phyloP scores from a whole-genome alignment of 2,329 filamentous ascomycete species.

The Sporothrix variecibatus region DNA sequence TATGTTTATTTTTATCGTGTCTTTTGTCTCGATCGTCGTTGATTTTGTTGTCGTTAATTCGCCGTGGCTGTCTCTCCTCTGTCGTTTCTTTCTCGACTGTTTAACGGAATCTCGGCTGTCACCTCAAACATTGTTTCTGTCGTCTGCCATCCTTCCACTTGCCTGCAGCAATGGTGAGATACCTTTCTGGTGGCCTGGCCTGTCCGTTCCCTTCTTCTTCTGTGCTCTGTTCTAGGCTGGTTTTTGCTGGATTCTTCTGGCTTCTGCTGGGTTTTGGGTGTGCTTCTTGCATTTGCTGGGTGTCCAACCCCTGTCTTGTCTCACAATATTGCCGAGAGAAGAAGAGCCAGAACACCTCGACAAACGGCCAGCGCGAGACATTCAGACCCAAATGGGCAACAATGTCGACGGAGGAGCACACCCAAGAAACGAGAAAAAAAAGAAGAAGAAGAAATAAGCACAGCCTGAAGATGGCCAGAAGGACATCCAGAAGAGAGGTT shows the following conservation, averaged over 20 bases:
- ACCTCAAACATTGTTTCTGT: constrained; percentile 12
- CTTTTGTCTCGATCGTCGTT: background rate
- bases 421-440: too few species aligned
- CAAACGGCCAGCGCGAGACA: constrained; percentile 10
- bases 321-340: constrained; percentile 23
- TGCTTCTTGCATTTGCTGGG: background rate
- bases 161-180: constrained; percentile 7
- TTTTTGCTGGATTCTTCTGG: background rate
- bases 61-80: background rate
- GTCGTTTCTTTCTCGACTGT: background rate
- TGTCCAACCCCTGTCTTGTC: background rate
- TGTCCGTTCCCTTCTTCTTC: background rate
- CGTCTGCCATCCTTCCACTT: background rate
- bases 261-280: background rate
- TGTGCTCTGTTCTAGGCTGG: background rate
- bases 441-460: too few species aligned
- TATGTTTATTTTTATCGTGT: background rate
- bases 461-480: background rate
- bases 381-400: background rate
- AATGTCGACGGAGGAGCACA: background rate
- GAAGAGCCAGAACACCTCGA: background rate
- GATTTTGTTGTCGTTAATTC: background rate
- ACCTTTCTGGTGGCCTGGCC: background rate
- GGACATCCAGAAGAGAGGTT: too few species aligned
- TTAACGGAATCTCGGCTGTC: background rate